These are phyloP conservation scores for Carex arenaria DNA, from an alignment of 202 grass and related monocot species.

Conservation along the genomic window DNA sequence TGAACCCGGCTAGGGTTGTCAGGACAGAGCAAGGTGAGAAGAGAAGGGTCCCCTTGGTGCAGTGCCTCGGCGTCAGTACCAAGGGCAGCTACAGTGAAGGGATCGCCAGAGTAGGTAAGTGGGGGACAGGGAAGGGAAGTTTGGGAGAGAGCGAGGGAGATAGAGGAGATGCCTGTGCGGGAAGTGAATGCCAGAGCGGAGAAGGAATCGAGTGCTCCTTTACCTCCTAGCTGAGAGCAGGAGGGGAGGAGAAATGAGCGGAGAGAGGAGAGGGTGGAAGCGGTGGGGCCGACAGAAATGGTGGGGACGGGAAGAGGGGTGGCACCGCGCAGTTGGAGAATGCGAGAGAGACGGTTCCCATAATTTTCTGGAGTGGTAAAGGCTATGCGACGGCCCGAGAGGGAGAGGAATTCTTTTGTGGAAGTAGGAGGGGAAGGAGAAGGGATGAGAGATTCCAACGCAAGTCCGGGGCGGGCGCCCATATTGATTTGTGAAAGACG, in stretches of 20 bases:
- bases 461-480: background rate
- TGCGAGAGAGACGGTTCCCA: slow-evolving; percentile 38
- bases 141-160: slow-evolving; percentile 44
- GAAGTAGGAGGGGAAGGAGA: too few relatives aligned
- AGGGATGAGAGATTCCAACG: background rate
- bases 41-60: slow-evolving; percentile 25
- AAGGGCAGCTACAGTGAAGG: slow-evolving; percentile 58
- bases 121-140: background rate
- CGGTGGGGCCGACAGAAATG: slow-evolving; percentile 41
- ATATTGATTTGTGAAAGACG: background rate
- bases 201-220: slow-evolving; percentile 54
- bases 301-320: slow-evolving; percentile 55
- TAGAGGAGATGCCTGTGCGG: slow-evolving; percentile 65
- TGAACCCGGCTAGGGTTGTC: slow-evolving; percentile 19
- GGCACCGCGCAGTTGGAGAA: slow-evolving; percentile 53
- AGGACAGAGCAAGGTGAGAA: slow-evolving; percentile 44
- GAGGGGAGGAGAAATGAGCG: slow-evolving; percentile 41
- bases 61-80: slow-evolving; percentile 68
- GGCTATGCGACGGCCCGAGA: slow-evolving; percentile 59
- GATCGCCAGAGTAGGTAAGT: slow-evolving; percentile 28
- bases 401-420: slow-evolving; percentile 23
- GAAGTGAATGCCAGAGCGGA: slow-evolving; percentile 76
- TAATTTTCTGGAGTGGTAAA: slow-evolving; percentile 66
- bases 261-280: slow-evolving; percentile 37
- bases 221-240: background rate